Evolutionary conservation across 2,329 filamentous ascomycete genomes (phyloP).

Genomic region (Exophiala oligosperma): DNA sequence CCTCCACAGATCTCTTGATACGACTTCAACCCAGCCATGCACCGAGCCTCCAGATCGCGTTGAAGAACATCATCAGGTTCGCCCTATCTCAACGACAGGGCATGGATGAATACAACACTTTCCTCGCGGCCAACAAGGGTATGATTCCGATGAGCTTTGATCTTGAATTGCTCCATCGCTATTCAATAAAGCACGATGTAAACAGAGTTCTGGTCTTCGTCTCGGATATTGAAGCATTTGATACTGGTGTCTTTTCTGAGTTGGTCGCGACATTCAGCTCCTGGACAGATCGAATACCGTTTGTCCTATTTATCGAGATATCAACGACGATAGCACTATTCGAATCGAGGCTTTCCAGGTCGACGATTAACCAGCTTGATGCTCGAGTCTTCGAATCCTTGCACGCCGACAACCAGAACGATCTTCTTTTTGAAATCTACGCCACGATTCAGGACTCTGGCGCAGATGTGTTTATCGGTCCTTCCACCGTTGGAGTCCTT

Average conservation of each 20-base stretch:
- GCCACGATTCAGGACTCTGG: conserved; percentile 38
- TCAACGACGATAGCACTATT: conserved; percentile 64
- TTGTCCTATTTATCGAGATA: conserved; percentile 60
- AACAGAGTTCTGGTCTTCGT: conserved; percentile 45
- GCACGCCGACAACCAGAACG: conserved; percentile 35
- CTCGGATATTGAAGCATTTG: conserved; percentile 50
- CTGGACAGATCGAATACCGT: conserved; percentile 62
- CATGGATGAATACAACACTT: conserved; percentile 40
- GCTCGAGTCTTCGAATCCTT: conserved; percentile 55
- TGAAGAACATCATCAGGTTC: conserved; percentile 48
- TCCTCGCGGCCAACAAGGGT: conserved; percentile 40
- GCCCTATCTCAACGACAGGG: conserved; percentile 41
- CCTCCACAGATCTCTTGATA: conserved; percentile 33
- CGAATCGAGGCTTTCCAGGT: conserved; percentile 57
- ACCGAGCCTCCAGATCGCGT: conserved; percentile 45
- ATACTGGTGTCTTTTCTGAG: conserved; percentile 45
- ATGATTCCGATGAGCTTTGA: conserved; percentile 47
- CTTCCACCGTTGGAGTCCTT: conserved; percentile 51
- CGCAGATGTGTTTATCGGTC: conserved; percentile 51
- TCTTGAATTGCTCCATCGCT: conserved; percentile 46
- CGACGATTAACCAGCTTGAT: conserved; percentile 52
- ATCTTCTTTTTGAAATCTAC: conserved; percentile 35
- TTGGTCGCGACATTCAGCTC: conserved; percentile 51
- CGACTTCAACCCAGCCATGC: conserved; percentile 46
- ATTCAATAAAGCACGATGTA: conserved; percentile 38